Evolutionary conservation across 805 yeast genomes (phyloP), one percentile per base, ranked within the genome.

Genomic region (Saturnispora silvae): DNA sequence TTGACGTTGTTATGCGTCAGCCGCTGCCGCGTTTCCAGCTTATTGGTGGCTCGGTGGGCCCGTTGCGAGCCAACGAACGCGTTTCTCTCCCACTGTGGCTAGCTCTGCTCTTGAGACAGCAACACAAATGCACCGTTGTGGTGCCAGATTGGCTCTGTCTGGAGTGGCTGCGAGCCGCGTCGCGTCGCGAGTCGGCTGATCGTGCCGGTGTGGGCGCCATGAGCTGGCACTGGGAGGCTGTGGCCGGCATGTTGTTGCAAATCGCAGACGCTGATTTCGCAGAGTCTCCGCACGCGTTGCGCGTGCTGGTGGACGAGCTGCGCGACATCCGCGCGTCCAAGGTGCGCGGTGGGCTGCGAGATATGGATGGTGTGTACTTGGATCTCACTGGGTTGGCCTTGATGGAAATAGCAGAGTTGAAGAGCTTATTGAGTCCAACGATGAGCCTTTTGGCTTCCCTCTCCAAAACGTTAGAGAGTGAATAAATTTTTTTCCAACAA

Each of bases 141-240:
- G 79, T 86, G 11, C 98, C 98, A 0, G 67, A 63, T 1, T 92
- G 98, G 98, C 65, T 92, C 8, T 25, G 28, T 11, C 10, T 7
- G 10, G 28, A 25, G 15, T 25, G 28, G 28, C 15, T 25, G 6
- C 28, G n/a, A 11, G 15, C 10, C 15, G 28, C 28, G 15, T 6
- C n/a, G 28, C 11, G 15, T 10, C 11, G 28, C 10, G 28, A 25
- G n/a, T 11, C 28, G 10, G 11, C 15, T 11, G n/a, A 25, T 11
- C 10, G n/a, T 11, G 28, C 10, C 5, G 11, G 15, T 5, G 28
- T 25, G n/a, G 7, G n/a, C 6, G n/a, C 10, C 11, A 25, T 25
- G 10, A 15, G 97, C 0, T 78, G 80, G 76, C 74, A 79, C 53
- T 92, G 98, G 98, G 63, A 86, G 17, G 95, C 89, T 35, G 52